Conservation (phyloP, 805 yeast species). For the Zygosaccharomyces rouxii region DNA sequence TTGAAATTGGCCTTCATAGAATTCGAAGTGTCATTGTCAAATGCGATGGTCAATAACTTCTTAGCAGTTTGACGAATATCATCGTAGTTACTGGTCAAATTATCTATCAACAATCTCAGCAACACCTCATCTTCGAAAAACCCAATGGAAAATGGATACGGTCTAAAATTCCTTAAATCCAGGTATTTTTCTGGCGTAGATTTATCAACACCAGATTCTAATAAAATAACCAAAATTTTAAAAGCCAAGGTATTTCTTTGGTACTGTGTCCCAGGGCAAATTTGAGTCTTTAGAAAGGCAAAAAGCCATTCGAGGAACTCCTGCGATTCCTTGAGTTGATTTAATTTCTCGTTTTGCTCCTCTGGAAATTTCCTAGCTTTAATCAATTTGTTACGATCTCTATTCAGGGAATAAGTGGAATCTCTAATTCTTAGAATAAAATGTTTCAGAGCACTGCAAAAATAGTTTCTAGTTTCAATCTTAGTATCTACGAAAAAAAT, state of each 20-base stretch:
- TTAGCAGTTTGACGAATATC: constrained; percentile 62
- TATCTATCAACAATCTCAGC: constrained; percentile 52
- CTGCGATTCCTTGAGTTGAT: constrained; percentile 34
- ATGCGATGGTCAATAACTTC: constrained; percentile 40
- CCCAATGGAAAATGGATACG: constrained; percentile 45
- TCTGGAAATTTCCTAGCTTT: constrained; percentile 37
- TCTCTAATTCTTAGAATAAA: constrained; percentile 65
- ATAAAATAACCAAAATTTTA: constrained; percentile 43
- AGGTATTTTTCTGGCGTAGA: constrained; percentile 36
- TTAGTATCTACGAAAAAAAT: constrained; percentile 59
- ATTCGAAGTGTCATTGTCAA: constrained; percentile 14
- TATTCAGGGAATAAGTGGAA: constrained; percentile 53
- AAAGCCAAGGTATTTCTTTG: constrained; percentile 49
- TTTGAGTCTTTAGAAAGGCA: constrained; percentile 35
- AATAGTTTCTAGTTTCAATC: constrained; percentile 63
- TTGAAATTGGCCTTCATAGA: constrained; percentile 6
- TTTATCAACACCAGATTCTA: constrained; percentile 54
- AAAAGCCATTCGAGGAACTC: constrained; percentile 42
- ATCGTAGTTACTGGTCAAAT: constrained; percentile 65
- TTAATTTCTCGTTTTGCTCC: constrained; percentile 35
- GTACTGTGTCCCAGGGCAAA: constrained; percentile 56
- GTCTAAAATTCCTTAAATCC: constrained; percentile 43
- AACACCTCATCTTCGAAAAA: constrained; percentile 39
- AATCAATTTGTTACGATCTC: constrained; percentile 46
- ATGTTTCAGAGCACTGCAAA: constrained; percentile 55